Percentiles rank a stretch among this genome's conserved stretches.
These are phyloP conservation scores for Linanthus parryae DNA, from an alignment of 148 eudicot genomes.

Conservation along the genomic window DNA sequence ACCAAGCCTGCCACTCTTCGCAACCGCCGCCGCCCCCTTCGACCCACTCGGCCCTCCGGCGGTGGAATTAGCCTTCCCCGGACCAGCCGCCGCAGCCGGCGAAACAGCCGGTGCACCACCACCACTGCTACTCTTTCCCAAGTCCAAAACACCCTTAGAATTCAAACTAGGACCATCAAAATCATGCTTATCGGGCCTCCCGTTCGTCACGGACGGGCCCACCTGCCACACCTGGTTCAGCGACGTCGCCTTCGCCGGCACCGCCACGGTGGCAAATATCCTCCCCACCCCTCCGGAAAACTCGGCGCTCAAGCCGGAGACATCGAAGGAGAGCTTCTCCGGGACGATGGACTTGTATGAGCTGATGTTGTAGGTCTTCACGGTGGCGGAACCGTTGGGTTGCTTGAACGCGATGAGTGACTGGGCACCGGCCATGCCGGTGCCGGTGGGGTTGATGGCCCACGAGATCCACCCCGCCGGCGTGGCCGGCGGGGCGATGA, in stretches of 20 bases:
- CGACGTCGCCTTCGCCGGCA: slow-evolving; percentile 24
- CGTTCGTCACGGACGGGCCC: slow-evolving; percentile 18
- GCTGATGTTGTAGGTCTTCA: slow-evolving; percentile 36
- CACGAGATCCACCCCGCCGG: slow-evolving; percentile 40
- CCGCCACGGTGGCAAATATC: slow-evolving; percentile 39
- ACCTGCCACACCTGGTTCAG: slow-evolving; percentile 54
- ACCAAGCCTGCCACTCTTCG: too few relatives aligned
- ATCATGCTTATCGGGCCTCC: slow-evolving; percentile 20
- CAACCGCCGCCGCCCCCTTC: too few relatives aligned
- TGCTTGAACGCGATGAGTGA: slow-evolving; percentile 33
- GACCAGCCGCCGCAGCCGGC: too few relatives aligned
- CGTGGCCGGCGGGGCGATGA: slow-evolving; percentile 22
- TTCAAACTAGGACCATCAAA: slow-evolving; percentile 21
- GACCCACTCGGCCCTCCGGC: too few relatives aligned
- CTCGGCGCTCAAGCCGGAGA: slow-evolving; percentile 33
- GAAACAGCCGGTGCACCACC: too few relatives aligned
- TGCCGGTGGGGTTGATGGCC: slow-evolving; percentile 34
- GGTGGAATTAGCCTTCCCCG: too few relatives aligned
- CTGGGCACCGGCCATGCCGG: slow-evolving; percentile 44
- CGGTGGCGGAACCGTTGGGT: slow-evolving; percentile 20
- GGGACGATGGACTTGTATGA: slow-evolving; percentile 19
- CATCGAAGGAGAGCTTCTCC: slow-evolving; percentile 25
- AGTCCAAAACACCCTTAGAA: slow-evolving; percentile 13
- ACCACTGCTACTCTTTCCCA: too few relatives aligned
- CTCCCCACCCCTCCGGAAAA: slow-evolving; percentile 27